Conservation (phyloP, 805 yeast species). For the Millerozyma miso region DNA sequence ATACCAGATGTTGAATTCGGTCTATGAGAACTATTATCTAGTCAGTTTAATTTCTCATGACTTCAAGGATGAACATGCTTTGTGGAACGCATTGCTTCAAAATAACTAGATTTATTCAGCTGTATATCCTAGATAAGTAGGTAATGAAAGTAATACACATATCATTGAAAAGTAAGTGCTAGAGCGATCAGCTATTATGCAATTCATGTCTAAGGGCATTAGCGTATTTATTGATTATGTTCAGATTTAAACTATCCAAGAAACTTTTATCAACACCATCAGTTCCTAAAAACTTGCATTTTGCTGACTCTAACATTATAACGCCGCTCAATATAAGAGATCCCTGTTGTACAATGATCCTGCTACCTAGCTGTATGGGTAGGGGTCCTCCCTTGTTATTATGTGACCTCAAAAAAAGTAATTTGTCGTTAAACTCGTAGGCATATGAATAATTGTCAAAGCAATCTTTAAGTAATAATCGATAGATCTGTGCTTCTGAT, state of each 20-base stretch:
- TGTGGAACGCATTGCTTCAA: constrained; percentile 63
- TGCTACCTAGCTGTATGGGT: constrained; percentile 53
- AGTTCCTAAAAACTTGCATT: constrained; percentile 31
- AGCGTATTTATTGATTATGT: constrained; percentile 35
- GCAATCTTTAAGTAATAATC: constrained; percentile 55
- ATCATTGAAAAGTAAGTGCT: not conserved
- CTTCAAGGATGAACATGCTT: constrained; percentile 62
- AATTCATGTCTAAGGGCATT: constrained; percentile 21
- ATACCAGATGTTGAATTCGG: constrained; percentile 55
- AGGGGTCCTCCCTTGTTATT: constrained; percentile 22
- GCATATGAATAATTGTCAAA: constrained; percentile 52
- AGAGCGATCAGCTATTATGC: not conserved
- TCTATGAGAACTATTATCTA: constrained; percentile 62
- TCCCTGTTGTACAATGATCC: constrained; percentile 46
- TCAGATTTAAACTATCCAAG: constrained; percentile 27
- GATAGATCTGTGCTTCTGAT: constrained; percentile 28
- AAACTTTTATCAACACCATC: constrained; percentile 19
- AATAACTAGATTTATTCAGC: not conserved
- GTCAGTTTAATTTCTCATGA: constrained; percentile 90
- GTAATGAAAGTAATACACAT: not conserved
- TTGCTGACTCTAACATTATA: constrained; percentile 29
- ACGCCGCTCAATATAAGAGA: constrained; percentile 47
- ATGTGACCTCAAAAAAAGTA: constrained; percentile 42
- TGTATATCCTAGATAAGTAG: not conserved
- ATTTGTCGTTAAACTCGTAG: constrained; percentile 47